These are phyloP conservation scores for Trichoderma koningii DNA, from an alignment of 2,329 filamentous ascomycete species.

Conservation along the genomic window DNA sequence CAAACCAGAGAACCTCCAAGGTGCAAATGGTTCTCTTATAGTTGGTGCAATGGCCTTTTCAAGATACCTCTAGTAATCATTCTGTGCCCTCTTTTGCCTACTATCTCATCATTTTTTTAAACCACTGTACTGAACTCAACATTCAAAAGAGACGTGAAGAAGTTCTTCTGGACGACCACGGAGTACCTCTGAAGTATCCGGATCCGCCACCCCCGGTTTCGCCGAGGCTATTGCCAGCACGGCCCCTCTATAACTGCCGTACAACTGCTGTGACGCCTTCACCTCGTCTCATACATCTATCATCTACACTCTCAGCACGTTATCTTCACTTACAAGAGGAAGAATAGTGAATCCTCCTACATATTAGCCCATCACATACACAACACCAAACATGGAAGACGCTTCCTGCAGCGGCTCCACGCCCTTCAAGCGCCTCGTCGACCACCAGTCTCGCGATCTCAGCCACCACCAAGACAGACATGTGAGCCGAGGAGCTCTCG, in stretches of 20 bases:
- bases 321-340: no score
- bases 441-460: conserved; percentile 47
- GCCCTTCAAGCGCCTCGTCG: conserved; percentile 48
- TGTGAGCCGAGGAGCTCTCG: conserved; percentile 36
- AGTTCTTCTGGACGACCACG: neutral
- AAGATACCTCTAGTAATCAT: no score
- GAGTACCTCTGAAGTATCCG: neutral
- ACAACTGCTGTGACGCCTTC: conserved; percentile 8
- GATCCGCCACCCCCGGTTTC: conserved; percentile 27
- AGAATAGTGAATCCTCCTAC: neutral
- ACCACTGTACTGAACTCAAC: no score
- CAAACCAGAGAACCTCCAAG: neutral
- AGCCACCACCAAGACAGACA: conserved; percentile 48
- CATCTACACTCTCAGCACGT: neutral
- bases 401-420: conserved; percentile 47
- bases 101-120: no score
- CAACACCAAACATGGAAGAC: conserved; percentile 41
- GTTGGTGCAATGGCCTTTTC: no score
- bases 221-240: conserved; percentile 25
- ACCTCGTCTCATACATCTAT: neutral
- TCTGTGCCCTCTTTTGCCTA: no score
- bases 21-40: no score
- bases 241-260: neutral
- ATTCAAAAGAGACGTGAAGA: neutral
- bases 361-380: neutral